Evolutionary conservation across 2,329 filamentous ascomycete genomes (phyloP).

Genomic region (Esteya vermicola): DNA sequence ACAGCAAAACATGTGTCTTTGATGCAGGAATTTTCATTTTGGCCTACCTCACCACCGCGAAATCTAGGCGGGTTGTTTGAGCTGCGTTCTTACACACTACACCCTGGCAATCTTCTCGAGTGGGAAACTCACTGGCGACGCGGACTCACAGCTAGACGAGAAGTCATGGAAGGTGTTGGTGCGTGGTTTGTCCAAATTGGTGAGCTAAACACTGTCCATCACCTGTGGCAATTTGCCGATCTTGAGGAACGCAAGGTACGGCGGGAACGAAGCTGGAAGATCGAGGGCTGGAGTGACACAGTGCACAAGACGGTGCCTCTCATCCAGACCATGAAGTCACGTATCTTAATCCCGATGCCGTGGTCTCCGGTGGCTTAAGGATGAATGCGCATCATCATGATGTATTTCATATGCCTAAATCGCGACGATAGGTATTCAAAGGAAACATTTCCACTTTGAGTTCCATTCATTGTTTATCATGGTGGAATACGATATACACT

Average conservation of each 20-base stretch:
- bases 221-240: slow-evolving; percentile 97
- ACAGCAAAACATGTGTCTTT: slow-evolving; percentile 73
- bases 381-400: no score
- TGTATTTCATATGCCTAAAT: no score
- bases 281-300: slow-evolving; percentile 92
- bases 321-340: slow-evolving; percentile 92
- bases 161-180: slow-evolving; percentile 97
- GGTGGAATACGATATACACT: no score
- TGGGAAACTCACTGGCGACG: slow-evolving; percentile 98
- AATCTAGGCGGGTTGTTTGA: slow-evolving; percentile 88
- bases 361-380: slow-evolving; percentile 84
- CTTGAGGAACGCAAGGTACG: slow-evolving; percentile 82
- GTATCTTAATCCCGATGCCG: slow-evolving; percentile 84
- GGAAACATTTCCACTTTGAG: no score
- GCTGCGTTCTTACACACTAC: slow-evolving; percentile 87
- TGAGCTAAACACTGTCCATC: slow-evolving; percentile 92
- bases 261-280: slow-evolving; percentile 87
- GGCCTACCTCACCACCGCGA: slow-evolving; percentile 87
- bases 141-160: slow-evolving; percentile 75
- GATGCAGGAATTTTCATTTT: slow-evolving; percentile 99
- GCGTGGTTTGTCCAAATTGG: slow-evolving; percentile 99
- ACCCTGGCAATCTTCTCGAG: slow-evolving; percentile 89
- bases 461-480: no score
- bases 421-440: no score
- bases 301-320: slow-evolving; percentile 97